Base-by-base conservation (phyloP, 129 eudicot genomes). In the Lonicera japonica region DNA sequence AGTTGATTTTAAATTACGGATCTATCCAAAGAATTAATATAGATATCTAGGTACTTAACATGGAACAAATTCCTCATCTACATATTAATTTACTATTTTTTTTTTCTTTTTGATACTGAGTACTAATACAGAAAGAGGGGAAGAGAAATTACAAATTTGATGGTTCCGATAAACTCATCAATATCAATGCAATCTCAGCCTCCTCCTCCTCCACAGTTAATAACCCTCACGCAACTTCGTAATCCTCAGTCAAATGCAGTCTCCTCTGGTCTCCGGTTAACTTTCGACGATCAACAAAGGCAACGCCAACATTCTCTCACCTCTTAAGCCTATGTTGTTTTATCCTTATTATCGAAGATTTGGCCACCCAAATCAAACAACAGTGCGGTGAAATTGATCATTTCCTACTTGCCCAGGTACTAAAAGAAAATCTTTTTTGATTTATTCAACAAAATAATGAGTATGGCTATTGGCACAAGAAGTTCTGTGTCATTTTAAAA, bases 381-480 rank as follows among this genome's bases (percentile, higher is more conserved):
- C 95, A 86, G 47, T 61, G 76, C 8, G 79, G 74, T 4, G 95
- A 86, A 66, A 83, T 86, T 51, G 83, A 79, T 0, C 79, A 68
- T 8, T 74, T 86, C 65, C 75, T 86, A 53, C 84, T 70, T 24
- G 65, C 78, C 18, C 95, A 86, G 95, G 95, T 86, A 77, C 48
- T 21, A 10, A 24, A 9, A 8, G 5, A 8, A 43, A 43, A 29
- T n/a, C n/a, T n/a, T n/a, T n/a, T n/a, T n/a, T n/a, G n/a, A n/a
- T n/a, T n/a, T n/a, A n/a, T n/a, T n/a, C n/a, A n/a, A n/a, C n/a
- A n/a, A n/a, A n/a, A n/a, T n/a, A n/a, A n/a, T n/a, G n/a, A n/a
- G n/a, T n/a, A n/a, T n/a, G n/a, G n/a, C n/a, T n/a, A n/a, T n/a
- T n/a, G n/a, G n/a, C n/a, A n/a, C n/a, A n/a, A n/a, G n/a, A n/a